Evolutionary conservation across 1,284 basidiomycete genomes (phyloP).

Genomic region (Cystodermella granulosa): DNA sequence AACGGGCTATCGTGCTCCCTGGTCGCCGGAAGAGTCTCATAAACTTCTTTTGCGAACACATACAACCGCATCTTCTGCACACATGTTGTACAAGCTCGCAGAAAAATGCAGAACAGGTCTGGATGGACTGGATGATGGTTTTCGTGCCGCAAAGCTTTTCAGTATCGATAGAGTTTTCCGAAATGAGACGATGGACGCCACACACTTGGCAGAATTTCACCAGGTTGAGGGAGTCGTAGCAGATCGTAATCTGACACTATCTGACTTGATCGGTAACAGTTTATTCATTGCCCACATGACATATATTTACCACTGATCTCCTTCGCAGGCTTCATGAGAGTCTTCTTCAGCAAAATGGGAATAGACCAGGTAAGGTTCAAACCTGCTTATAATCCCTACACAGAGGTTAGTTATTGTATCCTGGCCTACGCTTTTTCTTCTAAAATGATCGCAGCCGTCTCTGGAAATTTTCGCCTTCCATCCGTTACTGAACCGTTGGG

Average conservation of each 20-base stretch:
- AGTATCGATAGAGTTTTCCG: conserved; percentile 98
- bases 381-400: conserved; percentile 96
- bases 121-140: conserved; percentile 61
- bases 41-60: conserved; percentile 95
- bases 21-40: conserved; percentile 85
- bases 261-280: conserved; percentile 85
- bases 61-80: conserved; percentile 92
- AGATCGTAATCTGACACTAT: conserved; percentile 89
- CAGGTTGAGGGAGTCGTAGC: conserved; percentile 99
- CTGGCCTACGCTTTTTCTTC: not conserved
- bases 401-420: conserved; percentile 68
- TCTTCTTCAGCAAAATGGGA: conserved; percentile 98
- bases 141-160: conserved; percentile 95
- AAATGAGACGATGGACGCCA: conserved; percentile 98
- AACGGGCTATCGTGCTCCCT: conserved; percentile 96
- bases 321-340: conserved; percentile 84
- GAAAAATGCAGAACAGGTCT: conserved; percentile 56
- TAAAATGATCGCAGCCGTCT: conserved; percentile 81
- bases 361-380: conserved; percentile 93
- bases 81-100: conserved; percentile 93
- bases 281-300: not conserved
- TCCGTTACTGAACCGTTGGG: conserved; percentile 90
- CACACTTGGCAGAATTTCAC: conserved; percentile 99
- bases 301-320: conserved; percentile 7
- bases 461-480: conserved; percentile 99